A percentile compares a stretch with the other conserved stretches of the same genome.
Evolutionary conservation across 1,139 yeast species (phyloP).

Genomic region (Chernovozyma sophiae-reginae): DNA sequence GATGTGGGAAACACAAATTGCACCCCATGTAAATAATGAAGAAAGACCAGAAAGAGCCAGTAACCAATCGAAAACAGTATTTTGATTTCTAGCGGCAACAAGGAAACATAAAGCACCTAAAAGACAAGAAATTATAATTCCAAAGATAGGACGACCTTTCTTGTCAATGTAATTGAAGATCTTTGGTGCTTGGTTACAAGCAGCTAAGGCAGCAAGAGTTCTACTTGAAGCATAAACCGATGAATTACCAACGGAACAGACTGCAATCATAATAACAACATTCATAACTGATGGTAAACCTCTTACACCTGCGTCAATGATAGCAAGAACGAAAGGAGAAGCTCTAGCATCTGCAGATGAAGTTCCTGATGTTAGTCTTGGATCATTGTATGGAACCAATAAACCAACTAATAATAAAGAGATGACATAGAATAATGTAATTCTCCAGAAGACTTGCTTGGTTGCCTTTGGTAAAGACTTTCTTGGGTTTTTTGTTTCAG

Average conservation of each 20-base stretch:
- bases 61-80: slow-evolving; percentile 73
- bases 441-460: slow-evolving; percentile 35
- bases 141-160: slow-evolving; percentile 69
- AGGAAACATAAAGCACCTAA: slow-evolving; percentile 70
- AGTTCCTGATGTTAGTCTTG: slow-evolving; percentile 25
- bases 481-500: slow-evolving; percentile 38
- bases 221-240: slow-evolving; percentile 75
- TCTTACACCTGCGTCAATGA: slow-evolving; percentile 36
- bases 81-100: slow-evolving; percentile 64
- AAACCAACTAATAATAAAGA: slow-evolving; percentile 29
- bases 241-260: slow-evolving; percentile 47
- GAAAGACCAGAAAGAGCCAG: slow-evolving; percentile 81
- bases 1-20: slow-evolving; percentile 71
- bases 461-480: slow-evolving; percentile 39
- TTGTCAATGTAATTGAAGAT: slow-evolving; percentile 70
- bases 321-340: slow-evolving; percentile 47
- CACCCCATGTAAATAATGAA: slow-evolving; percentile 80
- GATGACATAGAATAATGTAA: slow-evolving; percentile 30
- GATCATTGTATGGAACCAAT: slow-evolving; percentile 31
- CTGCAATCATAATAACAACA: slow-evolving; percentile 44
- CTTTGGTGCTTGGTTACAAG: slow-evolving; percentile 77
- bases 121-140: slow-evolving; percentile 51
- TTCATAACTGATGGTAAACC: slow-evolving; percentile 48
- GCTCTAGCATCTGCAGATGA: slow-evolving; percentile 39
- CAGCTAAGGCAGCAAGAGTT: slow-evolving; percentile 76